phyloP scores from a whole-genome alignment of 306 rosid genomes.

The Pterocarpus santalinus region DNA sequence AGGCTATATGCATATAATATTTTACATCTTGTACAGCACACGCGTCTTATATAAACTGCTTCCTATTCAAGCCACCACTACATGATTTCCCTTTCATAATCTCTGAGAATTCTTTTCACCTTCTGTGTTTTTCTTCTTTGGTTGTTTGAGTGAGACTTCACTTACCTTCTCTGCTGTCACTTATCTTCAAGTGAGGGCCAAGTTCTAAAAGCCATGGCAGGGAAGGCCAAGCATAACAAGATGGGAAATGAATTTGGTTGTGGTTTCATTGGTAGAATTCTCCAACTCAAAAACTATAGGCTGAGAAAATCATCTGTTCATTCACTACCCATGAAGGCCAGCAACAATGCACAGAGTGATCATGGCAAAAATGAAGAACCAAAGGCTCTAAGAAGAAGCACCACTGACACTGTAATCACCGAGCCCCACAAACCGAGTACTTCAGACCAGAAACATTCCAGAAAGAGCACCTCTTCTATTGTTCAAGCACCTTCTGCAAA shows the following conservation, averaged over 20 bases:
- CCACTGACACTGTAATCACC: background rate
- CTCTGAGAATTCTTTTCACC: slow-evolving; percentile 32
- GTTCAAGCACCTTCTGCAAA: background rate
- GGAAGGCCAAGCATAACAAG: slow-evolving; percentile 48
- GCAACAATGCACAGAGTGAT: slow-evolving; percentile 42
- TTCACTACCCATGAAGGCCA: slow-evolving; percentile 68
- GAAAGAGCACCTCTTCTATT: slow-evolving; percentile 36
- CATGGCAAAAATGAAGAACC: slow-evolving; percentile 43
- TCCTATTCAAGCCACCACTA: slow-evolving; percentile 58
- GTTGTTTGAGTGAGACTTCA: slow-evolving; percentile 15
- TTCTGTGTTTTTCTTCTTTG: slow-evolving; percentile 16
- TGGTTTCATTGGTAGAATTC: slow-evolving; percentile 74
- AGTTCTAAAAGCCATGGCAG: slow-evolving; percentile 53
- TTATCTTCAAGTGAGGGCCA: background rate
- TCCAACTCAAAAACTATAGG: slow-evolving; percentile 62
- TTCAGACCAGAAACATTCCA: slow-evolving; percentile 41
- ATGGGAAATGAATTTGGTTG: slow-evolving; percentile 63
- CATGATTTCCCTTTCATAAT: slow-evolving; percentile 42
- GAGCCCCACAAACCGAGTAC: slow-evolving; percentile 7
- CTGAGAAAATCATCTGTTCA: slow-evolving; percentile 71
- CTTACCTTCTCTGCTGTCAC: background rate
- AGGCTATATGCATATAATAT: slow-evolving; percentile 26
- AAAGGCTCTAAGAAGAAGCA: slow-evolving; percentile 14
- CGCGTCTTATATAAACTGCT: slow-evolving; percentile 55
- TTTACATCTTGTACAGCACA: slow-evolving; percentile 37